Percentiles rank a stretch among this genome's conserved stretches.
Evolutionary conservation across 2,329 filamentous ascomycete species (phyloP).

Genomic region (Pseudodiploospora longispora): DNA sequence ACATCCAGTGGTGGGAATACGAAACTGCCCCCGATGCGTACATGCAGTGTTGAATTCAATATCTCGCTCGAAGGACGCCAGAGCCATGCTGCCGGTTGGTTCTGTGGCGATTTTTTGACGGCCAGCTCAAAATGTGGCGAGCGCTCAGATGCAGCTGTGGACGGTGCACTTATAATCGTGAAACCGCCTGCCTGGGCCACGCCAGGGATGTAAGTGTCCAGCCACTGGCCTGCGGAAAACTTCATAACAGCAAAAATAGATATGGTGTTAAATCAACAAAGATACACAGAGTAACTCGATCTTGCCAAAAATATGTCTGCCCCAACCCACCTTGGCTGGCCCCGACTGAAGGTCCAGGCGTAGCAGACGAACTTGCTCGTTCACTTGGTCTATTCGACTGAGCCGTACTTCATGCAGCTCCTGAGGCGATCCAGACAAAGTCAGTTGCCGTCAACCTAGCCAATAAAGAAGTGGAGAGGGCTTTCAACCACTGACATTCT

Average conservation of each 20-base stretch:
- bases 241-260: constrained; percentile 20
- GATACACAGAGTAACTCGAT: not conserved
- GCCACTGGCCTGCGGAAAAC: constrained; percentile 81
- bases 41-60: constrained; percentile 47
- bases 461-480: too few species aligned
- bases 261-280: not conserved
- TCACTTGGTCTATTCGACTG: constrained; percentile 53
- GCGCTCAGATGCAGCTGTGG: constrained; percentile 34
- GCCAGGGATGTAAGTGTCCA: constrained; percentile 70
- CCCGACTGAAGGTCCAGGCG: constrained; percentile 48
- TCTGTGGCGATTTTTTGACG: constrained; percentile 61
- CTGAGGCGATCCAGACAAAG: constrained; percentile 17
- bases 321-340: constrained; percentile 36
- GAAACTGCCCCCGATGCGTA: constrained; percentile 76
- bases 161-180: constrained; percentile 74
- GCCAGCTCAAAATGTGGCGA: constrained; percentile 64
- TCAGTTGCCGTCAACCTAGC: too few species aligned
- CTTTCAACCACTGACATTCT: constrained; percentile 33
- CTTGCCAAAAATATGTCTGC: not conserved
- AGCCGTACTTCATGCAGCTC: constrained; percentile 55
- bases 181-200: constrained; percentile 71
- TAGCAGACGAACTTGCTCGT: constrained; percentile 60
- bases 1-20: constrained; percentile 59
- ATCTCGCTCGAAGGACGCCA: constrained; percentile 54
- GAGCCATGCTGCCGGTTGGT: constrained; percentile 69